Conservation (phyloP, 2,329 filamentous ascomycete genomes). For the Fusarium compactum region DNA sequence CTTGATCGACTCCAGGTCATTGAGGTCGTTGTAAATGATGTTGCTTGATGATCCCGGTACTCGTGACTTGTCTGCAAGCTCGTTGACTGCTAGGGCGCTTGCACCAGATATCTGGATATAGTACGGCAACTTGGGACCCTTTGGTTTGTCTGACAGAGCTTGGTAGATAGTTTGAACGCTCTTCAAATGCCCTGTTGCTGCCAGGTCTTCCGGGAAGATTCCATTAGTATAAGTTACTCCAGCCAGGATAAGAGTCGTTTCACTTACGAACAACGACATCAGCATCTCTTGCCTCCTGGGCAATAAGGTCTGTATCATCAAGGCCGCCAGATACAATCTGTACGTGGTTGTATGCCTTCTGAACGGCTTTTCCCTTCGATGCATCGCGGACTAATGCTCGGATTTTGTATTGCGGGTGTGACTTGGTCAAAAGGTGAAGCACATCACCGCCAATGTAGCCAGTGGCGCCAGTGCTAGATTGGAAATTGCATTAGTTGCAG, state of each 20-base stretch:
- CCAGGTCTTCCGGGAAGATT: conserved; percentile 40
- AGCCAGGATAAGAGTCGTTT: no score
- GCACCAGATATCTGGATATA: conserved; percentile 55
- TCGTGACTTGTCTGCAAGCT: conserved; percentile 48
- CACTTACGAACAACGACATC: conserved; percentile 52
- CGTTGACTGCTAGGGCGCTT: conserved; percentile 48
- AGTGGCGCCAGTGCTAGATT: conserved; percentile 34
- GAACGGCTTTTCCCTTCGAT: conserved; percentile 51
- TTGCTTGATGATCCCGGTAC: conserved; percentile 45
- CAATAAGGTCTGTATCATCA: conserved; percentile 54
- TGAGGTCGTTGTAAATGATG: conserved; percentile 51
- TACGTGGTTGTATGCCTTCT: conserved; percentile 51
- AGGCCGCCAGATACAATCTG: conserved; percentile 57
- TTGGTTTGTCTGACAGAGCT: not conserved
- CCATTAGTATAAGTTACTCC: not conserved
- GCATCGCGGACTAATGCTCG: conserved; percentile 57
- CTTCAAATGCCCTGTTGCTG: conserved; percentile 45
- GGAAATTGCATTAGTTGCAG: no score
- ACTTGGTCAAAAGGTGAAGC: conserved; percentile 22
- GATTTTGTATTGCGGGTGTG: conserved; percentile 25
- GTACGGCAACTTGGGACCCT: conserved; percentile 7
- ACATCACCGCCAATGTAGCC: conserved; percentile 40
- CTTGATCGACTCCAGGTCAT: conserved; percentile 43
- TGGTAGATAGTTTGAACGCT: conserved; percentile 39
- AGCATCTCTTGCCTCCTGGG: conserved; percentile 54